Evolutionary conservation across 1,139 yeast species (phyloP).

Genomic region (Saccharomyces hybrid): DNA sequence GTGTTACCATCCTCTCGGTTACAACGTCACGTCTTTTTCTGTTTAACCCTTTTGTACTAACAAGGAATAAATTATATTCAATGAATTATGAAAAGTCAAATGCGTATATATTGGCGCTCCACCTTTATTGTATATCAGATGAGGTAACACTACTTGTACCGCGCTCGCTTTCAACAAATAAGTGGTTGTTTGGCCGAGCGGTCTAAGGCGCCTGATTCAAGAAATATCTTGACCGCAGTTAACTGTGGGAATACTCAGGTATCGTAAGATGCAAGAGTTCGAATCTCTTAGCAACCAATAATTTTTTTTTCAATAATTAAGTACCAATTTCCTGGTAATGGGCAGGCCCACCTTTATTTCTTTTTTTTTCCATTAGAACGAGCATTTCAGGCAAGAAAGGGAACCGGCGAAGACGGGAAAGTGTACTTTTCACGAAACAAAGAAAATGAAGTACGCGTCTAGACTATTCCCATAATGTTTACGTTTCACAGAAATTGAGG

Average conservation of each 20-base stretch:
- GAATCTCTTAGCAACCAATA: conserved; percentile 7
- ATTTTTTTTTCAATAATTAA: not conserved
- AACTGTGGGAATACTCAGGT: conserved; percentile 7
- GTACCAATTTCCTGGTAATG: no score
- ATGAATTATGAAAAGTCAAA: no score
- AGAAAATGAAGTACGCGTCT: not conserved
- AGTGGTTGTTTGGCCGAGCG: conserved; percentile 7
- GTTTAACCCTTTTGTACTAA: no score
- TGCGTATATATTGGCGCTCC: no score
- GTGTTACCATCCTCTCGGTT: not conserved
- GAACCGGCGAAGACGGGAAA: not conserved
- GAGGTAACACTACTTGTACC: no score
- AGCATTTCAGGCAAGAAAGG: not conserved
- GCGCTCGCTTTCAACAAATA: not conserved
- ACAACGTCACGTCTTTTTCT: no score
- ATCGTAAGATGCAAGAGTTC: conserved; percentile 10
- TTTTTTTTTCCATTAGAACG: not conserved
- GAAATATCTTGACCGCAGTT: conserved; percentile 10
- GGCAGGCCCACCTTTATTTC: not conserved
- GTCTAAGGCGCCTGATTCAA: conserved; percentile 8
- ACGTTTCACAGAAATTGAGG: not conserved
- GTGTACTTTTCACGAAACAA: not conserved
- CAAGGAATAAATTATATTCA: no score
- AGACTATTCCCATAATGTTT: not conserved
- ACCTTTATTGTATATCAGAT: no score